Evolutionary conservation across 2,329 filamentous ascomycete genomes (phyloP).

Genomic region (Phoma sp.): DNA sequence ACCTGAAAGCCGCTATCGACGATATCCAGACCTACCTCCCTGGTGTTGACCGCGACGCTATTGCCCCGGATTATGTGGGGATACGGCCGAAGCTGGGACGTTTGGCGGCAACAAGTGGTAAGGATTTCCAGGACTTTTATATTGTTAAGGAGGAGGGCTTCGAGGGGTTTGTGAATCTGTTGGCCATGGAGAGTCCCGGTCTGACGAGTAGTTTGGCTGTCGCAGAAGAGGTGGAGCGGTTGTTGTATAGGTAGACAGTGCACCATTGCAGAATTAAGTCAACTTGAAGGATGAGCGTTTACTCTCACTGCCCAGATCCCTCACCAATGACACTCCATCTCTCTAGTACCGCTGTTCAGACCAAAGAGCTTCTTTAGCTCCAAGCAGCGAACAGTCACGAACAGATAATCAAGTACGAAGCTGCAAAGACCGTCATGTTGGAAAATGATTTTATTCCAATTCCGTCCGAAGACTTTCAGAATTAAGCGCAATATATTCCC

Average conservation of each 20-base stretch:
- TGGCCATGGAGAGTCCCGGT: slow-evolving; percentile 93
- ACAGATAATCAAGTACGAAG: too few relatives aligned
- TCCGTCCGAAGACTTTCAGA: slow-evolving; percentile 12
- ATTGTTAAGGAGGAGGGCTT: slow-evolving; percentile 78
- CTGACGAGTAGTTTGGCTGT: slow-evolving; percentile 87
- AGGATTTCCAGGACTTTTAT: slow-evolving; percentile 83
- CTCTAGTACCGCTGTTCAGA: too few relatives aligned
- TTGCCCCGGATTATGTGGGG: slow-evolving; percentile 86
- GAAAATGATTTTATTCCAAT: slow-evolving; percentile 1
- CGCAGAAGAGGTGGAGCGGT: slow-evolving; percentile 71
- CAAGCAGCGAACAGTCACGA: too few relatives aligned
- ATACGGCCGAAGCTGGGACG: slow-evolving; percentile 83
- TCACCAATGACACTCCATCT: too few relatives aligned
- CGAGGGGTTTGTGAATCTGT: slow-evolving; percentile 82
- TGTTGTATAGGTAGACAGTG: slow-evolving; percentile 54
- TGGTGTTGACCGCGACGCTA: slow-evolving; percentile 66
- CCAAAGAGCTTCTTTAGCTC: too few relatives aligned
- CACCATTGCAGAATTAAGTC: too few relatives aligned
- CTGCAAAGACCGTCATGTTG: too few relatives aligned
- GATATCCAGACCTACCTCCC: slow-evolving; percentile 85
- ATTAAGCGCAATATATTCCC: slow-evolving; percentile 17
- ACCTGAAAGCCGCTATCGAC: slow-evolving; percentile 69
- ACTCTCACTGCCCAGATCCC: too few relatives aligned
- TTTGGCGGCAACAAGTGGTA: slow-evolving; percentile 64
- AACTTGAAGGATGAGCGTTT: too few relatives aligned